Percentiles rank a stretch among this genome's conserved stretches.
These are phyloP conservation scores for Daldinia vernicosa DNA, from an alignment of 495 filamentous ascomycete genomes.

Conservation along the genomic window DNA sequence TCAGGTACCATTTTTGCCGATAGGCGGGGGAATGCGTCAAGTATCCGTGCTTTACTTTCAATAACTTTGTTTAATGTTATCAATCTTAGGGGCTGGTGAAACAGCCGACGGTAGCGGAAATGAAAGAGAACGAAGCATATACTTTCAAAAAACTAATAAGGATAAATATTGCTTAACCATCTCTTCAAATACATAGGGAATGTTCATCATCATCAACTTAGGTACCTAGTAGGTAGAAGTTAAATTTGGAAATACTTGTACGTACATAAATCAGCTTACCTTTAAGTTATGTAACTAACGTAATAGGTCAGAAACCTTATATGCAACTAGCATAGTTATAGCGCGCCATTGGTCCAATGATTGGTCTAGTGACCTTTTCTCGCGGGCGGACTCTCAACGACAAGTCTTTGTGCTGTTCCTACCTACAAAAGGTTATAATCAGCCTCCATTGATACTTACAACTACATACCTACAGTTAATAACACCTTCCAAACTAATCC, in stretches of 20 bases:
- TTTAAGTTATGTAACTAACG: background rate
- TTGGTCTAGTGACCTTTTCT: conserved; percentile 22
- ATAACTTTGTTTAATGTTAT: no score
- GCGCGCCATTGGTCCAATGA: conserved; percentile 12
- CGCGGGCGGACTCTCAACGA: conserved; percentile 17
- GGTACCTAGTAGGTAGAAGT: no score
- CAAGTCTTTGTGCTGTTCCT: conserved; percentile 28
- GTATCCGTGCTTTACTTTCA: background rate
- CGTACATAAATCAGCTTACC: background rate
- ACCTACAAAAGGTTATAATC: conserved; percentile 7
- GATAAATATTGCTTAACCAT: no score
- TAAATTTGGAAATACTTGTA: background rate
- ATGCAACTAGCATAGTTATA: conserved; percentile 17
- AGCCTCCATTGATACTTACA: background rate
- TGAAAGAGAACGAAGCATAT: no score
- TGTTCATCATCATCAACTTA: no score
- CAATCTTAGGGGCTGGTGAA: no score
- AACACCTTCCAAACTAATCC: background rate
- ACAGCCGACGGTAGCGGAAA: no score
- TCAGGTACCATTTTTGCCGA: conserved; percentile 8
- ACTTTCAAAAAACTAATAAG: no score
- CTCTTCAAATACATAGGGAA: no score
- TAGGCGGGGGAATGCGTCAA: background rate
- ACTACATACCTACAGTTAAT: conserved; percentile 5
- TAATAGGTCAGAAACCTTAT: background rate